These are phyloP conservation scores for Acrasis kona DNA, from an alignment of 78 protist genomes.

Conservation along the genomic window DNA sequence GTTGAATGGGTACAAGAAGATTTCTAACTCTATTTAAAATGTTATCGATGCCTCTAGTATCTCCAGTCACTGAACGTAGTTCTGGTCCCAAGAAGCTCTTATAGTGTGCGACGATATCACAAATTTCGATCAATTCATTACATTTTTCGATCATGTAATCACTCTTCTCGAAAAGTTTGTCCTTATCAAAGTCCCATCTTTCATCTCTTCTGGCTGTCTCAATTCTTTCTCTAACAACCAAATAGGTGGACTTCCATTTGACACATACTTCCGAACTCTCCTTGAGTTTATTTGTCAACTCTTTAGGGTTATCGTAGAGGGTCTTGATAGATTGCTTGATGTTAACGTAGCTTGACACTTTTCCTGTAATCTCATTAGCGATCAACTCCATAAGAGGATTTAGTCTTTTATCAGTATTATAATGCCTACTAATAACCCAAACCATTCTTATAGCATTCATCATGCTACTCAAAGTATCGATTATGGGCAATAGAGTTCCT, in stretches of 20 bases:
- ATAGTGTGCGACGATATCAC: constrained; percentile 31
- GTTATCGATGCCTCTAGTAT: constrained; percentile 48
- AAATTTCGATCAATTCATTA: constrained; percentile 38
- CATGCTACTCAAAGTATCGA: constrained; percentile 63
- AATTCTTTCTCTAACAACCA: constrained; percentile 44
- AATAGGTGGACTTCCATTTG: constrained; percentile 27
- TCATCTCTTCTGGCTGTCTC: constrained; percentile 47
- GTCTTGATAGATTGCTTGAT: background rate
- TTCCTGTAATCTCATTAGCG: constrained; percentile 35
- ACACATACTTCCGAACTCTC: constrained; percentile 9
- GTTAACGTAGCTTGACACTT: constrained; percentile 17
- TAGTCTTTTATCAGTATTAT: constrained; percentile 70
- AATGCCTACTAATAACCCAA: constrained; percentile 72
- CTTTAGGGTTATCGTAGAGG: background rate
- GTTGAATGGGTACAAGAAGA: constrained; percentile 35
- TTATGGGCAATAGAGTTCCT: constrained; percentile 27
- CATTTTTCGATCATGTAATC: constrained; percentile 45
- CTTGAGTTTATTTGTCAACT: constrained; percentile 6
- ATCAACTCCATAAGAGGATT: constrained; percentile 56
- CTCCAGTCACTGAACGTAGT: constrained; percentile 64
- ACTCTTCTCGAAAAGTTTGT: constrained; percentile 47
- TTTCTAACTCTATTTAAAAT: constrained; percentile 23
- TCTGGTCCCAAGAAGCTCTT: constrained; percentile 43
- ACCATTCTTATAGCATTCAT: constrained; percentile 82
- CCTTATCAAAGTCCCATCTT: constrained; percentile 79